Conservation (phyloP, 257 asterid genomes). For the Solanum infundibuliforme region DNA sequence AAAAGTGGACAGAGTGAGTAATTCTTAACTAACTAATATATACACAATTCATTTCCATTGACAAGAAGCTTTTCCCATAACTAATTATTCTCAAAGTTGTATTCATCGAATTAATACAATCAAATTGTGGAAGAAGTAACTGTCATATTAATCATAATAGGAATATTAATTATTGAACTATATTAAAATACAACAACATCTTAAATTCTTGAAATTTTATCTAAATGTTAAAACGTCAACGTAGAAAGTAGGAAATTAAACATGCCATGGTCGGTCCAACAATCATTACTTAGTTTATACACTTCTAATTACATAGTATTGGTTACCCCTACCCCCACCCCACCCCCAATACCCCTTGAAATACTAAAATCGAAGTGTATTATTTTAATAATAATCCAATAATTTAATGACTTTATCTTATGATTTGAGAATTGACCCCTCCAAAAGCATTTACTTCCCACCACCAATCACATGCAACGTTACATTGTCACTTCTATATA, state of each 20-base stretch:
- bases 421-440: constrained; percentile 25
- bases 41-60: neutral
- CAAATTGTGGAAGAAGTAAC: neutral
- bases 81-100: neutral
- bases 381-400: neutral
- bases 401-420: constrained; percentile 5
- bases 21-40: too few relatives aligned
- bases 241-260: neutral
- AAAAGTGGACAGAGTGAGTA: too few relatives aligned
- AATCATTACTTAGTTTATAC: neutral
- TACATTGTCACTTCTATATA: constrained; percentile 13
- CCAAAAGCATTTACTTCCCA: constrained; percentile 21
- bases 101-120: neutral
- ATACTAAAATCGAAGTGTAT: neutral
- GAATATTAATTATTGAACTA: neutral
- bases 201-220: neutral
- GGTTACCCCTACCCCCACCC: too few relatives aligned
- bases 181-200: neutral
- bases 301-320: neutral
- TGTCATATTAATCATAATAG: neutral
- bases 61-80: neutral
- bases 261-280: neutral
- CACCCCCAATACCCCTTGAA: too few relatives aligned
- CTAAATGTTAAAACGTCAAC: neutral
- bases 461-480: constrained; percentile 34